Evolutionary conservation across 2,329 filamentous ascomycete species (phyloP).

Genomic region (Ascosphaera aggregata): DNA sequence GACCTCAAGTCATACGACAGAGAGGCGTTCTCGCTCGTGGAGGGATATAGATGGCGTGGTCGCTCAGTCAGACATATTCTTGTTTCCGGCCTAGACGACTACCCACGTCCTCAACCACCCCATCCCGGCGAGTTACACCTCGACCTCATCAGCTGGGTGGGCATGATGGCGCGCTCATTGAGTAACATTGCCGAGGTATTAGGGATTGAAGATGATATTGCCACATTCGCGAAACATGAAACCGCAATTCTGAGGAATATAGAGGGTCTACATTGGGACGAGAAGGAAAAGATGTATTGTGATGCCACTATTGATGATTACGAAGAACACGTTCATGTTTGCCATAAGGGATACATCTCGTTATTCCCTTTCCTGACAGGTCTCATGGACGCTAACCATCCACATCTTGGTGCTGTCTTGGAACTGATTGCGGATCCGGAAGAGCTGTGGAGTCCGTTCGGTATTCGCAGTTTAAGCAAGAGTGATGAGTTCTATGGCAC

Average conservation of each 20-base stretch:
- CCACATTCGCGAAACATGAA: constrained; percentile 46
- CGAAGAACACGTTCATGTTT: constrained; percentile 72
- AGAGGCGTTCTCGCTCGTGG: constrained; percentile 65
- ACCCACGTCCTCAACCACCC: constrained; percentile 77
- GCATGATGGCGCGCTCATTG: constrained; percentile 81
- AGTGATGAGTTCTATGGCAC: constrained; percentile 66
- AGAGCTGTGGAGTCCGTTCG: constrained; percentile 73
- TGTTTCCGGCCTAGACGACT: constrained; percentile 88
- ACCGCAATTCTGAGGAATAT: constrained; percentile 66
- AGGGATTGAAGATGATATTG: constrained; percentile 51
- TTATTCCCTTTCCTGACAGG: constrained; percentile 82
- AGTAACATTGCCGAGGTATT: constrained; percentile 55
- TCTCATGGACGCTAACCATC: constrained; percentile 48
- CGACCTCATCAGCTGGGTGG: constrained; percentile 89
- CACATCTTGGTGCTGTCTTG: constrained; percentile 49
- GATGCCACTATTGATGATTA: constrained; percentile 90
- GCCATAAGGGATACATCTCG: constrained; percentile 91
- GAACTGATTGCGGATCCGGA: constrained; percentile 59
- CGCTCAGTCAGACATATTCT: constrained; percentile 69
- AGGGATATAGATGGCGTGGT: constrained; percentile 88
- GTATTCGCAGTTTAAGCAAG: constrained; percentile 75
- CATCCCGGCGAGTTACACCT: constrained; percentile 91
- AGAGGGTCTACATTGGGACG: constrained; percentile 81
- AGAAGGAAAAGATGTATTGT: constrained; percentile 61
- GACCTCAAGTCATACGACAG: constrained; percentile 84